Evolutionary conservation across 164 flowering plant species (phyloP).

Genomic region (Vitis labrusca): DNA sequence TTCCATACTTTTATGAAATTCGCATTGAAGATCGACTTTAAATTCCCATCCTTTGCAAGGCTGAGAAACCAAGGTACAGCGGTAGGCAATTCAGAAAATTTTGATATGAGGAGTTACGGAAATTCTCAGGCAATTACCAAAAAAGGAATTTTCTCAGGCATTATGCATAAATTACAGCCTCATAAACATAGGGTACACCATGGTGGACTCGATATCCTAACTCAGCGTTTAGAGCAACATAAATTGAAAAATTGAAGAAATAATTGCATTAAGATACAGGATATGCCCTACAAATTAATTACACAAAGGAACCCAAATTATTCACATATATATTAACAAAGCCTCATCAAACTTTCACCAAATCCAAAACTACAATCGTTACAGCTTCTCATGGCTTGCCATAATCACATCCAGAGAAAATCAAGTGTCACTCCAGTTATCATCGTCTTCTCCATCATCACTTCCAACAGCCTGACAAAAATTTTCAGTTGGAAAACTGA

Average conservation of each 20-base stretch:
- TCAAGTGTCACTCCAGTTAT: constrained; percentile 81
- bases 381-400: background rate
- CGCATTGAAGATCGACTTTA: no score
- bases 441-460: constrained; percentile 72
- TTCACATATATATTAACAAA: constrained; percentile 27
- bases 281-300: constrained; percentile 24
- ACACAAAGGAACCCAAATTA: constrained; percentile 27
- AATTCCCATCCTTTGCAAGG: no score
- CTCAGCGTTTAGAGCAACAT: constrained; percentile 13
- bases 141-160: background rate
- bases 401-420: background rate
- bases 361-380: constrained; percentile 1
- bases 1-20: no score
- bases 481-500: background rate
- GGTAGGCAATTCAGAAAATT: no score
- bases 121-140: no score
- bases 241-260: constrained; percentile 3
- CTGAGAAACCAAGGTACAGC: no score
- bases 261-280: constrained; percentile 9
- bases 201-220: background rate
- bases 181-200: constrained; percentile 7
- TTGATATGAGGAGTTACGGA: no score
- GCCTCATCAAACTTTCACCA: constrained; percentile 6
- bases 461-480: constrained; percentile 69
- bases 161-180: constrained; percentile 8